These are phyloP conservation scores for Fusarium torreyae DNA, from an alignment of 2,329 filamentous ascomycete species.

Conservation along the genomic window DNA sequence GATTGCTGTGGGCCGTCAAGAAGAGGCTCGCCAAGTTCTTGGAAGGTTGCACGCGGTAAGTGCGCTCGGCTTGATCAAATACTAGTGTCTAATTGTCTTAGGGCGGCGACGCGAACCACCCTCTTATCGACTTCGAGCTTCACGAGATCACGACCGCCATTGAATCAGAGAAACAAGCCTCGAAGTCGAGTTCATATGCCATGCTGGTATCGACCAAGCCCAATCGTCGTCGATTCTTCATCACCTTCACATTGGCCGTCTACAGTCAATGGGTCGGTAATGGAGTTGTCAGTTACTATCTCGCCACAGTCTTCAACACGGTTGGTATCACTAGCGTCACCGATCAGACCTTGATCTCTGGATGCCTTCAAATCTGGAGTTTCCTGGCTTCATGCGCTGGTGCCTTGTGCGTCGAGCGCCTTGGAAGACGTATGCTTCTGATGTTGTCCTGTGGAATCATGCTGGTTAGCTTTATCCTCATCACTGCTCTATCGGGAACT, in stretches of 20 bases:
- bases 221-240: constrained; percentile 22
- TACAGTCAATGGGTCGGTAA: constrained; percentile 31
- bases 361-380: constrained; percentile 28
- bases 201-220: constrained; percentile 18
- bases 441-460: constrained; percentile 20
- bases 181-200: constrained; percentile 16
- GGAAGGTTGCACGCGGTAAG: constrained; percentile 22
- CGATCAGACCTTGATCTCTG: constrained; percentile 27
- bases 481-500: constrained; percentile 23
- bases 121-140: constrained; percentile 24
- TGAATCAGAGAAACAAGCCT: constrained; percentile 22
- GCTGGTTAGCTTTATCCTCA: constrained; percentile 22
- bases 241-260: constrained; percentile 11
- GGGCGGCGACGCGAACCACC: constrained; percentile 17
- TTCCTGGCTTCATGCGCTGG: constrained; percentile 20
- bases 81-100: not conserved
- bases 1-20: not conserved
- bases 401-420: constrained; percentile 3
- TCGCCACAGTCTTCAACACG: constrained; percentile 5
- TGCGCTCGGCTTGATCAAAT: not conserved
- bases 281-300: constrained; percentile 30
- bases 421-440: constrained; percentile 14
- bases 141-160: constrained; percentile 28
- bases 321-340: constrained; percentile 27
- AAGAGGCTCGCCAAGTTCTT: not conserved